These are phyloP conservation scores for Candida golubevii DNA, from an alignment of 805 yeast species.

Conservation along the genomic window DNA sequence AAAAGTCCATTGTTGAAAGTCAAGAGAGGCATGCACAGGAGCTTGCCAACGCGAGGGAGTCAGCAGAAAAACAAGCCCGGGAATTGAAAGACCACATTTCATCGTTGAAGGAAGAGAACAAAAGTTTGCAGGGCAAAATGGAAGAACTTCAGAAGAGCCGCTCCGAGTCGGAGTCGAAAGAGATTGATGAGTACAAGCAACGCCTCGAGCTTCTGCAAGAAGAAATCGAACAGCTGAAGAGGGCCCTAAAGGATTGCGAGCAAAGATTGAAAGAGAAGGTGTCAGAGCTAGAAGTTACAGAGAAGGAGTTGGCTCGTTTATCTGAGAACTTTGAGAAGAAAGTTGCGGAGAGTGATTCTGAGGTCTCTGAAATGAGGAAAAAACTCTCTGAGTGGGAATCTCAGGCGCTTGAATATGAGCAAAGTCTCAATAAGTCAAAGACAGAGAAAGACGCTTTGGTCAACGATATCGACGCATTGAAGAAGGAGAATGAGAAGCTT, in stretches of 20 bases:
- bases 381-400: neutral
- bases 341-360: neutral
- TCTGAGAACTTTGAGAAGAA: neutral
- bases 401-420: neutral
- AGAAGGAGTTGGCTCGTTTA: neutral
- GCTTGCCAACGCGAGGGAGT: slow-evolving; percentile 4
- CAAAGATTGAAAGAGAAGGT: neutral
- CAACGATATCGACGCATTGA: neutral
- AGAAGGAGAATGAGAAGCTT: neutral
- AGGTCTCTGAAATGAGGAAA: neutral
- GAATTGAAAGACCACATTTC: slow-evolving; percentile 2
- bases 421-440: neutral
- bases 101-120: slow-evolving; percentile 2
- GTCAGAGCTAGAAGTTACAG: slow-evolving; percentile 1
- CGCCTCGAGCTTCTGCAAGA: neutral
- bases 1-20: slow-evolving; percentile 8
- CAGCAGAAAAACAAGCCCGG: slow-evolving; percentile 4
- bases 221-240: neutral
- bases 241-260: neutral
- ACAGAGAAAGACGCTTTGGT: neutral
- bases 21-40: slow-evolving; percentile 10
- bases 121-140: neutral
- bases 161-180: neutral
- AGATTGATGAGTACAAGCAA: neutral
- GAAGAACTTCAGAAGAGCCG: neutral